These are phyloP conservation scores for Asterochloris sp. DNA, from an alignment of 139 green algal genomes.

Conservation along the genomic window DNA sequence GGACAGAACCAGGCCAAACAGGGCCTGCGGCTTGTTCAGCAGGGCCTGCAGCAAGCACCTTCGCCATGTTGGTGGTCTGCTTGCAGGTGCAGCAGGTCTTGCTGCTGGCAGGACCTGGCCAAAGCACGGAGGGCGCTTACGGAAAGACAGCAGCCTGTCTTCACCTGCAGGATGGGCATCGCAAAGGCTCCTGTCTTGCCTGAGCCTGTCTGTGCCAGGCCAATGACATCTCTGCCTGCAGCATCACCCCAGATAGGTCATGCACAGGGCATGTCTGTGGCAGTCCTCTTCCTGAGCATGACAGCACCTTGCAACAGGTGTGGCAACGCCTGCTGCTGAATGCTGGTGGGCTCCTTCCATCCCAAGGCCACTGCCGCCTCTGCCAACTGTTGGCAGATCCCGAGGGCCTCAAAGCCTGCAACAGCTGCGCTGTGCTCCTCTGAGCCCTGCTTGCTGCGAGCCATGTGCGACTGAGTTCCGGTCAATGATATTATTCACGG, in stretches of 20 bases:
- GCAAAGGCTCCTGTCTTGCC: conserved; percentile 98
- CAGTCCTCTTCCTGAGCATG: background rate
- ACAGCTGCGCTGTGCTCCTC: conserved; percentile 12
- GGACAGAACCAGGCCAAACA: conserved; percentile 92
- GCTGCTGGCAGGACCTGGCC: too few species aligned
- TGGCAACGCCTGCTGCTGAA: conserved; percentile 85
- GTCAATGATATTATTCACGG: too few species aligned
- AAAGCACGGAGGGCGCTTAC: too few species aligned
- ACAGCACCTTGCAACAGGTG: conserved; percentile 66
- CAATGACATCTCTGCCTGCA: conserved; percentile 93
- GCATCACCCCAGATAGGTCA: too few species aligned
- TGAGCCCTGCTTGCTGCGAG: background rate
- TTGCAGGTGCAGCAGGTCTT: too few species aligned
- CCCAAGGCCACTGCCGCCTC: conserved; percentile 74
- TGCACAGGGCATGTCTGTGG: background rate
- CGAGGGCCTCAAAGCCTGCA: conserved; percentile 68
- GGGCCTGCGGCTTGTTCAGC: conserved; percentile 83
- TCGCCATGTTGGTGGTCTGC: too few species aligned
- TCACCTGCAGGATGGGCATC: conserved; percentile 83
- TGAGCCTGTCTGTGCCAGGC: conserved; percentile 94
- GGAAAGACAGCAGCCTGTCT: too few species aligned
- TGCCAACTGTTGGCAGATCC: conserved; percentile 77
- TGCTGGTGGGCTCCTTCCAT: conserved; percentile 80
- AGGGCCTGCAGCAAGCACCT: conserved; percentile 58
- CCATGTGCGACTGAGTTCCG: too few species aligned